These are phyloP conservation scores for Macrophomina tecta DNA, from an alignment of 2,329 filamentous ascomycete genomes.

Conservation along the genomic window DNA sequence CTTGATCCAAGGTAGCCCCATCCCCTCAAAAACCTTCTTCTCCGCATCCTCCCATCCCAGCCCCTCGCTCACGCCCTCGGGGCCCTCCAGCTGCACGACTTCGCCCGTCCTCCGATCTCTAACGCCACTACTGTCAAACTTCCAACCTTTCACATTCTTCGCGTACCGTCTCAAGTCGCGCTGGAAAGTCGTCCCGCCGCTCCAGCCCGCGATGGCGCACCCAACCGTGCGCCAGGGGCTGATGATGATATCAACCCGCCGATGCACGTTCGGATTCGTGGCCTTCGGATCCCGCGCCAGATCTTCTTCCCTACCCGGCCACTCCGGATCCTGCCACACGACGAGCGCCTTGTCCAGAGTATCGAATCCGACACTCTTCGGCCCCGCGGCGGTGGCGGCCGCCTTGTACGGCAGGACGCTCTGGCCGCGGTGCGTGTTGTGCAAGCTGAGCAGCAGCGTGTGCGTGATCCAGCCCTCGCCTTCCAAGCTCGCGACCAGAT, in stretches of 20 bases:
- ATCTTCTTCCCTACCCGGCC: slow-evolving; percentile 46
- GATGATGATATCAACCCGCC: slow-evolving; percentile 90
- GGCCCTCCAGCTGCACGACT: slow-evolving; percentile 71
- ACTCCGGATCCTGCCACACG: slow-evolving; percentile 79
- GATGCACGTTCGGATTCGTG: slow-evolving; percentile 75
- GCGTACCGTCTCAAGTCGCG: slow-evolving; percentile 83
- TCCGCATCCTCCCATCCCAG: slow-evolving; percentile 72
- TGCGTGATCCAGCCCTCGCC: slow-evolving; percentile 76
- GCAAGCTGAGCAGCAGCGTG: slow-evolving; percentile 73
- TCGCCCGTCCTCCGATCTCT: slow-evolving; percentile 71
- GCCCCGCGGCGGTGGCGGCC: background rate
- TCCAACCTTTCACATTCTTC: slow-evolving; percentile 73
- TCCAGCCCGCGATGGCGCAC: slow-evolving; percentile 88
- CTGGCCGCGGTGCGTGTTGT: slow-evolving; percentile 76
- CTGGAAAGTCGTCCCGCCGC: slow-evolving; percentile 86
- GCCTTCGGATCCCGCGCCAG: slow-evolving; percentile 42
- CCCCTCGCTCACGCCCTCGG: slow-evolving; percentile 49
- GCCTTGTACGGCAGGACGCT: slow-evolving; percentile 61
- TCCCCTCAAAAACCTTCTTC: slow-evolving; percentile 76
- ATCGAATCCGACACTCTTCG: slow-evolving; percentile 72
- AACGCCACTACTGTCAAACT: slow-evolving; percentile 91
- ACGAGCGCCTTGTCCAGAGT: slow-evolving; percentile 90
- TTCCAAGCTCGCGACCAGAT: slow-evolving; percentile 76
- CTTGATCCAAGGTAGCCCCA: slow-evolving; percentile 63
- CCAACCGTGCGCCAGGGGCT: slow-evolving; percentile 87